Evolutionary conservation across 495 filamentous ascomycete genomes (phyloP).

Genomic region (Annulohypoxylon bovei): DNA sequence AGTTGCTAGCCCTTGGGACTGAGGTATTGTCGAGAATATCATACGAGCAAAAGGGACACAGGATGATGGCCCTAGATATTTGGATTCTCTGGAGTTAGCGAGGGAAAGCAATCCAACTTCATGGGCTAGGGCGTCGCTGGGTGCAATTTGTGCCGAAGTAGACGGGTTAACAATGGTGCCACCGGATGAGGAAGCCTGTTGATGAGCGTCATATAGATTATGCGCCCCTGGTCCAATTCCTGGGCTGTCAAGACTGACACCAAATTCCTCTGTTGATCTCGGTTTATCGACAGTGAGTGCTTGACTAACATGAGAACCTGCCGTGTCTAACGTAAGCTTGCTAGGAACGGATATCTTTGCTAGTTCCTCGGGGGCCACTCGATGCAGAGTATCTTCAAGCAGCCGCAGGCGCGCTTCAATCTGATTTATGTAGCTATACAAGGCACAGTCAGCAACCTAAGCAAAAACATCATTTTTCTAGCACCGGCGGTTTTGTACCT

Average conservation of each 20-base stretch:
- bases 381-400: conserved; percentile 11
- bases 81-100: conserved; percentile 25
- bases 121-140: conserved; percentile 46
- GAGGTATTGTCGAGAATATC: conserved; percentile 47
- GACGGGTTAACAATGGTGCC: not conserved
- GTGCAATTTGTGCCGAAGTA: conserved; percentile 11
- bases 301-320: not conserved
- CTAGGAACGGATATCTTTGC: not conserved
- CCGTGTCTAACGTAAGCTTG: not conserved
- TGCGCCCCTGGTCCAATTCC: not conserved
- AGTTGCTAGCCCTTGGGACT: conserved; percentile 20
- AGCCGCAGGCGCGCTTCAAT: conserved; percentile 10
- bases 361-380: conserved; percentile 11
- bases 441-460: not conserved
- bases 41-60: conserved; percentile 53
- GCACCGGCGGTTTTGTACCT: not conserved
- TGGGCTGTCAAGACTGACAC: not conserved
- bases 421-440: conserved; percentile 6
- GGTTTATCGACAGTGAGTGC: not conserved
- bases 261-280: not conserved
- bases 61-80: conserved; percentile 34
- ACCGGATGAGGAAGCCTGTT: not conserved
- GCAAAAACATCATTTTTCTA: not conserved
- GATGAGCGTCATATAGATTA: not conserved
- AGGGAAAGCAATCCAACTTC: conserved; percentile 36